A percentile compares a stretch with the other conserved stretches of the same genome.
phyloP scores from a whole-genome alignment of 768 basidiomycete genomes.

The Russula foetens region DNA sequence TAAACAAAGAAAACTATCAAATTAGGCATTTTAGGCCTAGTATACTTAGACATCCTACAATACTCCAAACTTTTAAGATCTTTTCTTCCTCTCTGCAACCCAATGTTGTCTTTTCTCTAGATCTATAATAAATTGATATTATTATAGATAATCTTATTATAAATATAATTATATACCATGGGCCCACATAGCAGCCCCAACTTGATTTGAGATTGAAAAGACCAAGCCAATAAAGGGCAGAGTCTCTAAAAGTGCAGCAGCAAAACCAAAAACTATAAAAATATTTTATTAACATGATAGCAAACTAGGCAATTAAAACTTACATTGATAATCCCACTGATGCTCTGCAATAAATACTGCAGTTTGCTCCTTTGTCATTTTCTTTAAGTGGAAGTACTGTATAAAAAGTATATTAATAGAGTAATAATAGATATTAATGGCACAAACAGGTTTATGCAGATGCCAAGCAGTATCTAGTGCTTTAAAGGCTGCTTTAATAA shows the following conservation, averaged over 20 bases:
- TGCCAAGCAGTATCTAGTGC: constrained; percentile 57
- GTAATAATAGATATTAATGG: not conserved
- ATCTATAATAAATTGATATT: constrained; percentile 30
- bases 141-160: not conserved
- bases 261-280: constrained; percentile 70
- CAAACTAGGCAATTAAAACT: constrained; percentile 15
- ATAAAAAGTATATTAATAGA: not conserved
- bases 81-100: constrained; percentile 30
- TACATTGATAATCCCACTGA: constrained; percentile 82
- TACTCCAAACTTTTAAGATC: too few relatives aligned
- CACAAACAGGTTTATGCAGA: constrained; percentile 58
- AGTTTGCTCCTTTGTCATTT: constrained; percentile 62
- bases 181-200: constrained; percentile 95
- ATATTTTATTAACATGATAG: not conserved
- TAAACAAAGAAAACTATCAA: too few relatives aligned
- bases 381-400: constrained; percentile 80
- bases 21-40: too few relatives aligned
- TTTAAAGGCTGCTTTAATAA: constrained; percentile 55
- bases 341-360: constrained; percentile 81
- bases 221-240: constrained; percentile 75
- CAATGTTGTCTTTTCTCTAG: constrained; percentile 52
- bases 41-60: too few relatives aligned
- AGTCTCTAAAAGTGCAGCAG: constrained; percentile 72
- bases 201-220: constrained; percentile 78
- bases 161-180: constrained; percentile 40